These are phyloP conservation scores for Oldenlandia corymbosa DNA, from an alignment of 257 asterid genomes.

Conservation along the genomic window DNA sequence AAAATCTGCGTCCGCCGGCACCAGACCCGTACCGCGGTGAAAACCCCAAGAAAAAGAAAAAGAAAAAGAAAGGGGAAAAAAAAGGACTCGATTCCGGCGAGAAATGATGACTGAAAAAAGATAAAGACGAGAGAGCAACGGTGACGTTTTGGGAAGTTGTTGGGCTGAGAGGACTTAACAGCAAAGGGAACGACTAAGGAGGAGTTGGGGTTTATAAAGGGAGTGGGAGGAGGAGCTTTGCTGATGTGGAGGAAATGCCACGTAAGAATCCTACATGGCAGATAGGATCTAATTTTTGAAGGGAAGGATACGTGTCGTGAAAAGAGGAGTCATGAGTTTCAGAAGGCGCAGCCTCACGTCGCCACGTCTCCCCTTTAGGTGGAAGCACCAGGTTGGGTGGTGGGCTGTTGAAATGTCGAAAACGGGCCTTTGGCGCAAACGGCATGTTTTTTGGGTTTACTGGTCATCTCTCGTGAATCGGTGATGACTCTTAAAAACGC, in stretches of 20 bases:
- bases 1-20: constrained; percentile 22
- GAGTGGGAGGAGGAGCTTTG: constrained; percentile 7
- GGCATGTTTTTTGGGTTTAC: constrained; percentile 18
- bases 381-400: constrained; percentile 16
- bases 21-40: not conserved
- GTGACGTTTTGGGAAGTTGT: constrained; percentile 19
- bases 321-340: constrained; percentile 19
- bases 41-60: too few relatives aligned
- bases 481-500: too few relatives aligned
- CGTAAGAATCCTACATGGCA: constrained; percentile 32
- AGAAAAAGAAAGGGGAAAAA: not conserved
- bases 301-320: constrained; percentile 38
- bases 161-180: constrained; percentile 1
- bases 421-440: constrained; percentile 22
- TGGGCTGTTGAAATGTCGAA: constrained; percentile 8
- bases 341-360: constrained; percentile 27
- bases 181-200: constrained; percentile 1
- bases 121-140: constrained; percentile 15
- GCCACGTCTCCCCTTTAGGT: constrained; percentile 44
- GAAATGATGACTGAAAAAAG: not conserved
- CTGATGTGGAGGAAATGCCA: constrained; percentile 36
- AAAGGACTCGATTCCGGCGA: not conserved
- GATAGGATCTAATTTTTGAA: not conserved
- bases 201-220: constrained; percentile 17
- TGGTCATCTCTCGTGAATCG: constrained; percentile 16